These are phyloP conservation scores for Solanum etuberosum DNA, from an alignment of 257 asterid species.

Conservation along the genomic window DNA sequence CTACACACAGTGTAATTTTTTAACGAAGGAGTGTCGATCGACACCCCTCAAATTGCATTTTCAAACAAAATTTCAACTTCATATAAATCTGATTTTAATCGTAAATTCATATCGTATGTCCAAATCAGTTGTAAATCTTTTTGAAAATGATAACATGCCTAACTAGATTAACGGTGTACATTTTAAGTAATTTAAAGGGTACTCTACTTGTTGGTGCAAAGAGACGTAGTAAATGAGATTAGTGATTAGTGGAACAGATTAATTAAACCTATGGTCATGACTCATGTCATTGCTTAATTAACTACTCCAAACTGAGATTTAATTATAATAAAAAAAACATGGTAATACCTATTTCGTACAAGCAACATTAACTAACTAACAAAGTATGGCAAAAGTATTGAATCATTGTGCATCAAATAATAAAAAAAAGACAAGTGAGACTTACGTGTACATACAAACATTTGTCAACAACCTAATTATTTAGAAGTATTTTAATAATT, in stretches of 20 bases:
- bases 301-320: background rate
- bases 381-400: background rate
- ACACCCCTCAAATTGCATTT: no score
- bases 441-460: background rate
- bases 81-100: no score
- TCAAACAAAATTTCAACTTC: no score
- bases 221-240: background rate
- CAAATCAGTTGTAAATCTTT: background rate
- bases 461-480: background rate
- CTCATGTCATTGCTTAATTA: background rate
- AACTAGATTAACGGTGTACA: background rate
- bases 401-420: background rate
- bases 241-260: background rate
- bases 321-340: background rate
- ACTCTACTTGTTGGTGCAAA: background rate
- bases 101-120: background rate
- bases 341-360: background rate
- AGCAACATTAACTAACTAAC: background rate
- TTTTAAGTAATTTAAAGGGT: background rate
- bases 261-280: background rate
- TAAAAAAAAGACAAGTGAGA: background rate
- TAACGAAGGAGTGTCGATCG: fast-evolving
- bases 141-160: background rate
- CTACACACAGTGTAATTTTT: no score
- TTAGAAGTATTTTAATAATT: background rate